These are phyloP conservation scores for Volvox africanus DNA, from an alignment of 139 green algal species.

Conservation along the genomic window DNA sequence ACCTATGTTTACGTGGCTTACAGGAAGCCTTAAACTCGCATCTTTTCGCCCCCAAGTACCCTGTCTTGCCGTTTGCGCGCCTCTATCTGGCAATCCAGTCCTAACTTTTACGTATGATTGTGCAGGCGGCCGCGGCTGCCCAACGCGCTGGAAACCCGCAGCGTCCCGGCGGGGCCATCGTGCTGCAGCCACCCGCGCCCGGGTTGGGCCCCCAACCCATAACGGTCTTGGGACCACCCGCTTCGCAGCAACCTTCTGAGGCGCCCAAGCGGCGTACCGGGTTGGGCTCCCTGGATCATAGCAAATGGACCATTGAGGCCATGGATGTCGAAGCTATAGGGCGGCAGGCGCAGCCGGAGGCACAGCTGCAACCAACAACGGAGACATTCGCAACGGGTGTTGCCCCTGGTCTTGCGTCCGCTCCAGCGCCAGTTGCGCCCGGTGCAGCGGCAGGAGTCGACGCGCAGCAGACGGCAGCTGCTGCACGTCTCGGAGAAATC, in stretches of 20 bases:
- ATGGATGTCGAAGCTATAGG: not conserved
- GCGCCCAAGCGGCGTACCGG: constrained; percentile 9
- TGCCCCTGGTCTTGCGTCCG: too few relatives aligned
- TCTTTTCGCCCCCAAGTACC: too few relatives aligned
- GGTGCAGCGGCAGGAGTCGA: too few relatives aligned
- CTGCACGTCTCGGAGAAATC: too few relatives aligned
- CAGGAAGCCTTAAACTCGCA: too few relatives aligned
- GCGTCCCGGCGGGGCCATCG: not conserved
- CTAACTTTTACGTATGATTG: not conserved
- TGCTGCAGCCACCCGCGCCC: not conserved
- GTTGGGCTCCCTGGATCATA: not conserved
- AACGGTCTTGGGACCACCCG: not conserved
- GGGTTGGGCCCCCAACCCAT: not conserved
- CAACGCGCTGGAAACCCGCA: not conserved
- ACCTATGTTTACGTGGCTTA: too few relatives aligned
- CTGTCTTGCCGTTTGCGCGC: too few relatives aligned
- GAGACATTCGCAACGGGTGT: too few relatives aligned
- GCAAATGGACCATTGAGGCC: constrained; percentile 40
- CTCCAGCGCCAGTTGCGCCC: too few relatives aligned
- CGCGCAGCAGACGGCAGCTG: too few relatives aligned
- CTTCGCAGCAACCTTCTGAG: not conserved
- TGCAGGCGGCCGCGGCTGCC: not conserved
- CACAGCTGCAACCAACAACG: not conserved
- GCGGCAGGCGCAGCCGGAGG: not conserved
- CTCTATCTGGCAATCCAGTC: too few relatives aligned